These are phyloP conservation scores for Corchorus olitorius DNA, from an alignment of 345 rosid genomes.

Conservation along the genomic window DNA sequence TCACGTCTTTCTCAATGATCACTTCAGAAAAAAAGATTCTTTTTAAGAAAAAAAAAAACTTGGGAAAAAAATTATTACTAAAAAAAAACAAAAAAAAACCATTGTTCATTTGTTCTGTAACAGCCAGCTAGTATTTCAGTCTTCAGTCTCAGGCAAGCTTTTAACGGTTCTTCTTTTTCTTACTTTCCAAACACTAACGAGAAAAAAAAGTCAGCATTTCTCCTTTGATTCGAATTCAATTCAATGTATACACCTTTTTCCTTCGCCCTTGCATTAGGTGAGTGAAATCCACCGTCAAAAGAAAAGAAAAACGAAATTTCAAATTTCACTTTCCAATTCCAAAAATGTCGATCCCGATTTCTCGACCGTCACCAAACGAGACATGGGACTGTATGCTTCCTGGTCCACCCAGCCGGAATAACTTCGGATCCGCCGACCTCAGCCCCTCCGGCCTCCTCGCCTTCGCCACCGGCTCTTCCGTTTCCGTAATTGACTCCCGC, in stretches of 20 bases:
- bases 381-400: slow-evolving; percentile 79
- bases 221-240: neutral
- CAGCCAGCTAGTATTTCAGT: too few relatives aligned
- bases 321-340: neutral
- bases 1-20: too few relatives aligned
- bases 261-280: neutral
- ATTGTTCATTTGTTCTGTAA: too few relatives aligned
- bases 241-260: neutral
- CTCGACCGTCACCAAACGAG: slow-evolving; percentile 26
- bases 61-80: too few relatives aligned
- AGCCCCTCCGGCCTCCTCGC: slow-evolving; percentile 84
- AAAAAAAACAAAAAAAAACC: too few relatives aligned
- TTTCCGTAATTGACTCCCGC: slow-evolving; percentile 71
- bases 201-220: neutral
- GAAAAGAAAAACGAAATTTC: neutral
- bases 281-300: neutral
- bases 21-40: too few relatives aligned
- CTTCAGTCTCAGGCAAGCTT: neutral
- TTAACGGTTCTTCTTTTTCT: neutral
- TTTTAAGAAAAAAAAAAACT: too few relatives aligned
- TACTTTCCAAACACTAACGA: neutral
- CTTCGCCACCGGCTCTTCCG: slow-evolving; percentile 80
- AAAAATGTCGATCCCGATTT: slow-evolving; percentile 19
- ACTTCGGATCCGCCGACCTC: slow-evolving; percentile 84
- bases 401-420: slow-evolving; percentile 92